Evolutionary conservation across 2,329 filamentous ascomycete species (phyloP).

Genomic region (Claviceps arundinis): DNA sequence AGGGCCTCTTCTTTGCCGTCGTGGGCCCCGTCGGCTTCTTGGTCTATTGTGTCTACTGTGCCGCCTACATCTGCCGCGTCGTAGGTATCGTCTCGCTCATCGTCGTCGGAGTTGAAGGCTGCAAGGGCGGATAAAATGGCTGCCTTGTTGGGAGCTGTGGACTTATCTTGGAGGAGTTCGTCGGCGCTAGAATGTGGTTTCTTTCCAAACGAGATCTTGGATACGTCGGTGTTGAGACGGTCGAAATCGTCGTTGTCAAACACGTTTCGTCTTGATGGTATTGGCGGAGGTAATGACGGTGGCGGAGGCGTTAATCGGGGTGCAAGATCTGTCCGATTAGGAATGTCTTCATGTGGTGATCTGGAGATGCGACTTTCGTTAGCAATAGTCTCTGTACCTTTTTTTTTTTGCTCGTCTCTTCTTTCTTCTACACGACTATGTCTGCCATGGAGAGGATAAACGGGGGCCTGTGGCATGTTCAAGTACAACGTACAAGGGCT

Average conservation of each 20-base stretch:
- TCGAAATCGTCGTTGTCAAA: constrained; percentile 76
- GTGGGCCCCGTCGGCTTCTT: constrained; percentile 32
- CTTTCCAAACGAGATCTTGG: constrained; percentile 69
- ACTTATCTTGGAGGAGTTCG: constrained; percentile 52
- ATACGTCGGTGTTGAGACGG: constrained; percentile 49
- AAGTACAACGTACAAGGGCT: constrained; percentile 40
- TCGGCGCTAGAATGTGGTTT: constrained; percentile 54
- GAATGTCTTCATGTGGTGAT: constrained; percentile 13
- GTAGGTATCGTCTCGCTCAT: constrained; percentile 95
- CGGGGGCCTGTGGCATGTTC: background rate
- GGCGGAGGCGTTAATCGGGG: constrained; percentile 43
- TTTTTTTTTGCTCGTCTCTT: background rate
- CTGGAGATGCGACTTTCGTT: constrained; percentile 11
- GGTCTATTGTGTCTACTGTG: constrained; percentile 59
- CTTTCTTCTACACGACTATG: background rate
- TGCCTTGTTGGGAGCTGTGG: constrained; percentile 59
- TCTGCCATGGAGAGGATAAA: background rate
- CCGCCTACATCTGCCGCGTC: constrained; percentile 86
- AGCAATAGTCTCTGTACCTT: constrained; percentile 4
- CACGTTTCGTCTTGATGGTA: constrained; percentile 53
- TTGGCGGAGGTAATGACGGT: constrained; percentile 22
- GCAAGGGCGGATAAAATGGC: constrained; percentile 80
- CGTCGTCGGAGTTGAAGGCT: constrained; percentile 83
- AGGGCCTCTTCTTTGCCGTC: constrained; percentile 56
- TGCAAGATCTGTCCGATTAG: constrained; percentile 28